phyloP scores from a whole-genome alignment of 495 filamentous ascomycete genomes.

The Staphylotrichum longicolle region DNA sequence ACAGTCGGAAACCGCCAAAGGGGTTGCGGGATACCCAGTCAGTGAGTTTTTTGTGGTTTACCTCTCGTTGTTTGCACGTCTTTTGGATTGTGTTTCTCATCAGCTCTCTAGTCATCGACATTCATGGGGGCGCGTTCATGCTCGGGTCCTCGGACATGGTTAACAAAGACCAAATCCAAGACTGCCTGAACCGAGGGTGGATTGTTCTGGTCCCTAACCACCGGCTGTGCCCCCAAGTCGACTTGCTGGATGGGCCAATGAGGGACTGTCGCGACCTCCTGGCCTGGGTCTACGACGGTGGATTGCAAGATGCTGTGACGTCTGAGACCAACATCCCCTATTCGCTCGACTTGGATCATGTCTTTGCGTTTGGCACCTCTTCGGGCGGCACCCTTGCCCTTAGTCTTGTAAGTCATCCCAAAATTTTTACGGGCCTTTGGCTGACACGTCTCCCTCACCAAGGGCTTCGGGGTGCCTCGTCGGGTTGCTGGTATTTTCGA shows the following conservation, averaged over 20 bases:
- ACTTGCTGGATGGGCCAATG: background rate
- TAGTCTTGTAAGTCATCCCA: background rate
- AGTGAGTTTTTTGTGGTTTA: background rate
- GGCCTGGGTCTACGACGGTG: background rate
- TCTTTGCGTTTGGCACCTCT: background rate
- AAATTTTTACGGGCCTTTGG: too few species aligned
- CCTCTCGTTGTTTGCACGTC: too few species aligned
- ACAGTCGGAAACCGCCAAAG: background rate
- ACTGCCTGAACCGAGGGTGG: background rate
- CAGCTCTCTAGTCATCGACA: background rate
- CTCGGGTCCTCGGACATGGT: background rate
- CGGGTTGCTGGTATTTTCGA: background rate
- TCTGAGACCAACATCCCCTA: background rate
- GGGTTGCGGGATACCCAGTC: background rate
- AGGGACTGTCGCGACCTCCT: background rate
- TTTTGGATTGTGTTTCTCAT: too few species aligned
- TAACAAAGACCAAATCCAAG: slow-evolving; percentile 3
- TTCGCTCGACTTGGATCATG: background rate
- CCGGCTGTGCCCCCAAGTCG: background rate
- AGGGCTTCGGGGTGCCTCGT: background rate
- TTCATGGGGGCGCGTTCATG: background rate
- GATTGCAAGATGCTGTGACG: background rate
- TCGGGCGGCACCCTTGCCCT: background rate
- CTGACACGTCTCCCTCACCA: too few species aligned
- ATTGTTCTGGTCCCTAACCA: background rate